Percentiles rank a stretch among this genome's conserved stretches.
Conservation (phyloP, 164 flowering plant genomes). For the Piper longum region DNA sequence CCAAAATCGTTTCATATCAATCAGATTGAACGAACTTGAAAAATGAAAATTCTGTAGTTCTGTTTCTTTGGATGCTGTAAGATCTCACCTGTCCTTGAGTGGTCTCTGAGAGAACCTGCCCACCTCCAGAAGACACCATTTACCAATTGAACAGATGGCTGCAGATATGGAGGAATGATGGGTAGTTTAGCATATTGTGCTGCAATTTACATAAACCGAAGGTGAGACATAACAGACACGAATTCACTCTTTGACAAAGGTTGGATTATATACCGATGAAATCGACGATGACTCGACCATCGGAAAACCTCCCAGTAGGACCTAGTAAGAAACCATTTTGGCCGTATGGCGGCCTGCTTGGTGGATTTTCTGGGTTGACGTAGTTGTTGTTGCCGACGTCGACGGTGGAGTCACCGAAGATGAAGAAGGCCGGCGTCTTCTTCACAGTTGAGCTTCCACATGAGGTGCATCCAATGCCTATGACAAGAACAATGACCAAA, state of each 20-base stretch:
- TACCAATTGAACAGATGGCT: slow-evolving; percentile 25
- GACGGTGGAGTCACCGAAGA: slow-evolving; percentile 53
- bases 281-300: slow-evolving; percentile 42
- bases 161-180: slow-evolving; percentile 32
- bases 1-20: not conserved
- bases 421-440: slow-evolving; percentile 19
- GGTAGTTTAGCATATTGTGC: slow-evolving; percentile 45
- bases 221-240: not conserved
- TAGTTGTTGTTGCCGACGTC: slow-evolving; percentile 52
- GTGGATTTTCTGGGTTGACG: slow-evolving; percentile 30
- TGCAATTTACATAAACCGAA: slow-evolving; percentile 8
- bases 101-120: slow-evolving; percentile 40
- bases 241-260: not conserved
- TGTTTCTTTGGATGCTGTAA: not conserved
- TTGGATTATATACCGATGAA: slow-evolving; percentile 24
- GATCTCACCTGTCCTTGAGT: slow-evolving; percentile 28
- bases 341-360: slow-evolving; percentile 40
- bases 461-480: not conserved
- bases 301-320: slow-evolving; percentile 50
- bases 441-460: not conserved
- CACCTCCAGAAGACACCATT: slow-evolving; percentile 51
- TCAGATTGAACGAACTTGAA: not conserved
- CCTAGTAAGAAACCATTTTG: slow-evolving; percentile 30
- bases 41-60: not conserved
- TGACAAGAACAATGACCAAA: not conserved